These are phyloP conservation scores for Glonium stellatum DNA, from an alignment of 495 filamentous ascomycete species.

Conservation along the genomic window DNA sequence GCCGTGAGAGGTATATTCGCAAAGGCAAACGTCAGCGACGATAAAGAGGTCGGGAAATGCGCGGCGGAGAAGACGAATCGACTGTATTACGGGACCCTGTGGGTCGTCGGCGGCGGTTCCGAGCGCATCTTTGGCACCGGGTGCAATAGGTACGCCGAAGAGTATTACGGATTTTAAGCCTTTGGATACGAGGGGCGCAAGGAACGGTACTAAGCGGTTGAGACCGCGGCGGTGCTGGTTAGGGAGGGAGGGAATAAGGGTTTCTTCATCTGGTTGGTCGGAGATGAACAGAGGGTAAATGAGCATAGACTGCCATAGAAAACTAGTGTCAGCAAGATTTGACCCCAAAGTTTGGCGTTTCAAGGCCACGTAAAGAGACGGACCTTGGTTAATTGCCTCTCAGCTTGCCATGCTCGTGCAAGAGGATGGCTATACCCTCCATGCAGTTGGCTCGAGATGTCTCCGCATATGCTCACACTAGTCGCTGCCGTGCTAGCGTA, in stretches of 20 bases:
- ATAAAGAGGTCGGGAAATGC: constrained; percentile 85
- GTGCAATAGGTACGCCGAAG: constrained; percentile 82
- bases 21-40: constrained; percentile 87
- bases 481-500: constrained; percentile 87
- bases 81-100: constrained; percentile 78
- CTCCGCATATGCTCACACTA: constrained; percentile 83
- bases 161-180: constrained; percentile 88
- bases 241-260: constrained; percentile 79
- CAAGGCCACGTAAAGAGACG: constrained; percentile 9
- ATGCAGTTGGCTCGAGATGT: constrained; percentile 92
- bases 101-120: constrained; percentile 94
- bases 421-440: constrained; percentile 91
- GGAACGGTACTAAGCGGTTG: constrained; percentile 76
- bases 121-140: constrained; percentile 77
- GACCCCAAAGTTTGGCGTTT: neutral
- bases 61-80: constrained; percentile 72
- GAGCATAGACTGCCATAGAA: constrained; percentile 70
- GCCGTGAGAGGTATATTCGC: constrained; percentile 98
- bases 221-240: constrained; percentile 80
- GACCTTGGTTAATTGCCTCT: constrained; percentile 94
- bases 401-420: constrained; percentile 87
- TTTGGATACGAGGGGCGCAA: constrained; percentile 77
- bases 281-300: constrained; percentile 97
- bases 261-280: constrained; percentile 87
- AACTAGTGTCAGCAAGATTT: neutral